These are phyloP conservation scores for Aspergillus bombycis DNA, from an alignment of 2,329 filamentous ascomycete genomes.

Conservation along the genomic window DNA sequence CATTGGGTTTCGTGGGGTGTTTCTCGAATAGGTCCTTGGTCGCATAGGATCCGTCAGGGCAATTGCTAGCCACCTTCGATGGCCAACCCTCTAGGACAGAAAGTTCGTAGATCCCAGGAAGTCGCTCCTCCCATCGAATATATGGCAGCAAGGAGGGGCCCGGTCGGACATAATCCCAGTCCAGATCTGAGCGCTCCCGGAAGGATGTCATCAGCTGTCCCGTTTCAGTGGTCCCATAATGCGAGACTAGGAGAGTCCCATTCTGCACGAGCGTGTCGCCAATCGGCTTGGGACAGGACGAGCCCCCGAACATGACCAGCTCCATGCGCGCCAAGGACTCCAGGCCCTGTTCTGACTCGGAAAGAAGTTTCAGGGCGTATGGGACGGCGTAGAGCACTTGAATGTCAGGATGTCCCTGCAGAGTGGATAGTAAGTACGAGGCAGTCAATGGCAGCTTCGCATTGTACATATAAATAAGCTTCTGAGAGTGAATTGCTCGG, in stretches of 20 bases:
- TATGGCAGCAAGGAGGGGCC: slow-evolving; percentile 45
- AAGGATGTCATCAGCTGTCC: slow-evolving; percentile 66
- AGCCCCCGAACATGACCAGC: slow-evolving; percentile 61
- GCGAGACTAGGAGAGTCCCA: slow-evolving; percentile 59
- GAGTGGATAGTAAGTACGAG: slow-evolving; percentile 48
- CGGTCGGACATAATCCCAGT: slow-evolving; percentile 63
- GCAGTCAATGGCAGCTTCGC: slow-evolving; percentile 59
- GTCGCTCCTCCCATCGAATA: slow-evolving; percentile 43
- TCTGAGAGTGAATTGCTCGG: slow-evolving; percentile 55
- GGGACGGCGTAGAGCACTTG: slow-evolving; percentile 66
- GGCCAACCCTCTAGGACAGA: slow-evolving; percentile 40
- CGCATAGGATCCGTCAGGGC: slow-evolving; percentile 51
- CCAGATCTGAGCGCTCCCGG: slow-evolving; percentile 55
- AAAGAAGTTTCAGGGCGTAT: slow-evolving; percentile 65
- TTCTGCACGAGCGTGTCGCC: slow-evolving; percentile 56
- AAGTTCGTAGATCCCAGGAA: slow-evolving; percentile 41
- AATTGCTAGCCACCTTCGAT: slow-evolving; percentile 48
- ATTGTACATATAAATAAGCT: slow-evolving; percentile 58
- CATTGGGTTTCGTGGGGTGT: slow-evolving; percentile 46
- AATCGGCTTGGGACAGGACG: slow-evolving; percentile 61
- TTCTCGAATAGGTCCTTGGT: slow-evolving; percentile 52
- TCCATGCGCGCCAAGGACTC: slow-evolving; percentile 50
- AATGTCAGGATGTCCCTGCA: slow-evolving; percentile 45
- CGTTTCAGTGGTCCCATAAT: slow-evolving; percentile 65
- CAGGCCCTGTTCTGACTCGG: slow-evolving; percentile 61